Conservation (phyloP, 331 rosid species). For the Stylosanthes scabra region DNA sequence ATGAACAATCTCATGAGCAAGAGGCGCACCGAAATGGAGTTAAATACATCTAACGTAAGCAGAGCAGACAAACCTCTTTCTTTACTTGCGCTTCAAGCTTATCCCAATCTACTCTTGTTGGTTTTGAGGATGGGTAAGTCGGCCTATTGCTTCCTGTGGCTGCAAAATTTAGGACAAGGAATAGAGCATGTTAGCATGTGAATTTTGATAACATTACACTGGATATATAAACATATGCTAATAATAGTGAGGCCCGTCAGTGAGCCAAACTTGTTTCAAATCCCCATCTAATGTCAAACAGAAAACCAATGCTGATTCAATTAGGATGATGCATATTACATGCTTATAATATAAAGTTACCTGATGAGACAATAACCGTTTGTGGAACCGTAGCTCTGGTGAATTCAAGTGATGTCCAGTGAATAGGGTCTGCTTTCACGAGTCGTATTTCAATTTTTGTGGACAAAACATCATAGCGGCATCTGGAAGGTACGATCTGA, state of each 20-base stretch:
- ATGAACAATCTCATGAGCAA: constrained; percentile 18
- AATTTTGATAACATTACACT: neutral
- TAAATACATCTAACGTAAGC: neutral
- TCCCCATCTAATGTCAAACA: neutral
- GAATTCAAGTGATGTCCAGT: constrained; percentile 78
- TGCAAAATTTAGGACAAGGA: constrained; percentile 38
- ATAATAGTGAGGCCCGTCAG: neutral
- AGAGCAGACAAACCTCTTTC: constrained; percentile 64
- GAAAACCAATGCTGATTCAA: neutral
- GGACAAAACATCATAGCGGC: constrained; percentile 60
- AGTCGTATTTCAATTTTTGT: constrained; percentile 93
- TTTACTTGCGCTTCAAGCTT: constrained; percentile 84
- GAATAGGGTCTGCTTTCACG: constrained; percentile 64
- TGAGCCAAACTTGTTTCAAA: neutral
- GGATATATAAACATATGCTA: neutral
- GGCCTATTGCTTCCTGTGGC: constrained; percentile 56
- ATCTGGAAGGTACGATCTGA: constrained; percentile 71
- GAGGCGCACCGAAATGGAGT: neutral
- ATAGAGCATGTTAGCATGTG: constrained; percentile 2
- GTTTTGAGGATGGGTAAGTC: constrained; percentile 77
- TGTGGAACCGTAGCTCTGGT: constrained; percentile 48
- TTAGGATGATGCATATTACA: neutral
- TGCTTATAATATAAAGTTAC: constrained; percentile 44
- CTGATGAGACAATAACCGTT: constrained; percentile 49
- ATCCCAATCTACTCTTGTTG: constrained; percentile 68